A percentile compares a stretch with the other conserved stretches of the same genome.
These are phyloP conservation scores for Saccharomycopsis sp. DNA, from an alignment of 805 yeast species.

Conservation along the genomic window DNA sequence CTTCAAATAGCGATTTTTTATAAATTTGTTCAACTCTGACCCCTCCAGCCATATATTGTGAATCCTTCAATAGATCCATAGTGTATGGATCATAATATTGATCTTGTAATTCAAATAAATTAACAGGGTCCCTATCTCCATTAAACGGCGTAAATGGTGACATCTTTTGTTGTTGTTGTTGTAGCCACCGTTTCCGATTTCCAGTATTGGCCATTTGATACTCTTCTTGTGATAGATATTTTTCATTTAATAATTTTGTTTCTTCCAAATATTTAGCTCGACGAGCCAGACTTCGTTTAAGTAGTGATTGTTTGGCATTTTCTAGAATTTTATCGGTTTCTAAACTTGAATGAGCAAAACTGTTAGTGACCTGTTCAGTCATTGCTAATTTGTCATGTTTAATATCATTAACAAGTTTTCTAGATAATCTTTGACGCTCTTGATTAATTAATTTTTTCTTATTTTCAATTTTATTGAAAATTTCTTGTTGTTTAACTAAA, in stretches of 20 bases:
- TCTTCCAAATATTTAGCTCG: slow-evolving; percentile 30
- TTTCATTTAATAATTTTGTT: slow-evolving; percentile 31
- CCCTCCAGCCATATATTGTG: slow-evolving; percentile 76
- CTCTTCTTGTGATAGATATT: slow-evolving; percentile 22
- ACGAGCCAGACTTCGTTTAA: slow-evolving; percentile 56
- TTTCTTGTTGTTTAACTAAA: slow-evolving; percentile 61
- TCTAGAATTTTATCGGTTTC: slow-evolving; percentile 38
- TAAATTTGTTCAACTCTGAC: slow-evolving; percentile 63
- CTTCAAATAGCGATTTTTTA: slow-evolving; percentile 71
- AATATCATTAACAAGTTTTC: slow-evolving; percentile 54
- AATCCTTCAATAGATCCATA: slow-evolving; percentile 40
- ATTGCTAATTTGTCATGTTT: slow-evolving; percentile 41
- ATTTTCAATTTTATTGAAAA: slow-evolving; percentile 50
- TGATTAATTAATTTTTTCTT: slow-evolving; percentile 58
- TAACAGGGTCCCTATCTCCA: slow-evolving; percentile 64
- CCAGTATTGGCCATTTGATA: slow-evolving; percentile 14
- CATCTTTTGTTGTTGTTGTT: slow-evolving; percentile 21
- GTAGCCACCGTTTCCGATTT: slow-evolving; percentile 22
- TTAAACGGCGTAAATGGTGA: slow-evolving; percentile 89
- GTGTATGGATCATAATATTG: slow-evolving; percentile 60
- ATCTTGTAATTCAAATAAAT: slow-evolving; percentile 31
- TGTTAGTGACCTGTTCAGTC: slow-evolving; percentile 46
- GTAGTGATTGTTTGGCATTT: slow-evolving; percentile 39
- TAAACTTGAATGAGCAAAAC: slow-evolving; percentile 28
- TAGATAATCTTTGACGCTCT: slow-evolving; percentile 41